Percentiles rank a stretch among this genome's conserved stretches.
Evolutionary conservation across 73 alveolate species (phyloP).

Genomic region (Uronychia binucleata): DNA sequence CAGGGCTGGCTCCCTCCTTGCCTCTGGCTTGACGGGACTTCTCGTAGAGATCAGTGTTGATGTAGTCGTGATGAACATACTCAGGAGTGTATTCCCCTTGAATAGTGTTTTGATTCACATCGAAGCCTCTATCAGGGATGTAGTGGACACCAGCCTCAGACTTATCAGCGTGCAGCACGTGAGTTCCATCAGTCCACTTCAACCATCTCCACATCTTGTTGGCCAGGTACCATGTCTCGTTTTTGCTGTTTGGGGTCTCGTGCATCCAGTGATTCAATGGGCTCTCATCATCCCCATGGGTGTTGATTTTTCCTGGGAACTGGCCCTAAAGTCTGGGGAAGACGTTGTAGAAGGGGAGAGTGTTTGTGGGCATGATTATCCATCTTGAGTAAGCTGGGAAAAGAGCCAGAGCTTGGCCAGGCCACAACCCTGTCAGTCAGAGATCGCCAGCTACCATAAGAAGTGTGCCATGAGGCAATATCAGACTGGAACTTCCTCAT

Average conservation of each 20-base stretch:
- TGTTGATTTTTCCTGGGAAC: constrained; percentile 67
- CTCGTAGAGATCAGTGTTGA: constrained; percentile 39
- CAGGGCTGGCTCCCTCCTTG: constrained; percentile 51
- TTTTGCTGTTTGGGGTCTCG: constrained; percentile 46
- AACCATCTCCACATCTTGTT: constrained; percentile 67
- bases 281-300: constrained; percentile 72
- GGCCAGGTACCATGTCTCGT: constrained; percentile 41
- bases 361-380: constrained; percentile 80
- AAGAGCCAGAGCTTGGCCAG: constrained; percentile 80
- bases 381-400: constrained; percentile 89
- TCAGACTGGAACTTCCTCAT: constrained; percentile 28
- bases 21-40: constrained; percentile 53
- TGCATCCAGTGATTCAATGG: constrained; percentile 81
- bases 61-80: constrained; percentile 67
- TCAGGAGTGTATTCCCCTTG: constrained; percentile 73
- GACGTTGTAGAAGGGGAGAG: constrained; percentile 82
- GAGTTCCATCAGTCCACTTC: constrained; percentile 77
- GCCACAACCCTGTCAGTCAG: constrained; percentile 57
- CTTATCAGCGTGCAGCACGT: constrained; percentile 74
- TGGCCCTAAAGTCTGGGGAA: constrained; percentile 80
- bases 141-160: constrained; percentile 76
- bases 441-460: constrained; percentile 53
- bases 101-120: constrained; percentile 24
- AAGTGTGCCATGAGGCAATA: constrained; percentile 54
- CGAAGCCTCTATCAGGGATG: constrained; percentile 68